These are phyloP conservation scores for Diutina catenulata DNA, from an alignment of 1,139 yeast species.

Conservation along the genomic window DNA sequence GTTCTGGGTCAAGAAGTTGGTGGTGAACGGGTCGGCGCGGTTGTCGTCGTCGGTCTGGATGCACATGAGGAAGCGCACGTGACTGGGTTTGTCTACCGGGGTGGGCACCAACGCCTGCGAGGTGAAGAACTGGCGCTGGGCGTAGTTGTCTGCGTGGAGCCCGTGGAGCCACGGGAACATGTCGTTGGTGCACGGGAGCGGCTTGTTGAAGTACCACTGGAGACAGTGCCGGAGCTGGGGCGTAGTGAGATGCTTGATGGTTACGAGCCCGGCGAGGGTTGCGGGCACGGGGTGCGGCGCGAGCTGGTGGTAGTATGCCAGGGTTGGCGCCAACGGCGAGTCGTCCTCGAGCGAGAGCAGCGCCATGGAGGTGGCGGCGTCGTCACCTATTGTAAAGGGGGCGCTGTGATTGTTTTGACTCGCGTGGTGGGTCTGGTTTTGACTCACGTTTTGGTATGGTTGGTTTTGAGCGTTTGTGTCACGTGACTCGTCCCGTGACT, in stretches of 20 bases:
- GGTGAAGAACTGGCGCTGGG: slow-evolving; percentile 33
- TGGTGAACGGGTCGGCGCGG: neutral
- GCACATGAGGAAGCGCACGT: slow-evolving; percentile 37
- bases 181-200: slow-evolving; percentile 52
- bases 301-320: neutral
- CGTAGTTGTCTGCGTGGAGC: slow-evolving; percentile 37
- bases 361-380: neutral
- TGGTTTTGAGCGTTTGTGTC: no score
- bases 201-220: slow-evolving; percentile 35
- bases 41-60: slow-evolving; percentile 28
- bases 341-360: neutral
- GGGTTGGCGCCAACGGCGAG: slow-evolving; percentile 1
- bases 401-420: no score
- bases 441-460: no score
- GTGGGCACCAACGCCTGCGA: slow-evolving; percentile 12
- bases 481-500: no score
- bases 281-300: neutral
- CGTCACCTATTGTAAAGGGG: no score
- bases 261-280: neutral
- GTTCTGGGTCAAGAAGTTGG: neutral
- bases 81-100: slow-evolving; percentile 4
- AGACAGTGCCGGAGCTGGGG: slow-evolving; percentile 24
- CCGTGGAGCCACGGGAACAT: slow-evolving; percentile 95
- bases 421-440: no score
- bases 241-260: slow-evolving; percentile 11